phyloP scores from a whole-genome alignment of 2,329 filamentous ascomycete genomes.

The Colletotrichum orbiculare region DNA sequence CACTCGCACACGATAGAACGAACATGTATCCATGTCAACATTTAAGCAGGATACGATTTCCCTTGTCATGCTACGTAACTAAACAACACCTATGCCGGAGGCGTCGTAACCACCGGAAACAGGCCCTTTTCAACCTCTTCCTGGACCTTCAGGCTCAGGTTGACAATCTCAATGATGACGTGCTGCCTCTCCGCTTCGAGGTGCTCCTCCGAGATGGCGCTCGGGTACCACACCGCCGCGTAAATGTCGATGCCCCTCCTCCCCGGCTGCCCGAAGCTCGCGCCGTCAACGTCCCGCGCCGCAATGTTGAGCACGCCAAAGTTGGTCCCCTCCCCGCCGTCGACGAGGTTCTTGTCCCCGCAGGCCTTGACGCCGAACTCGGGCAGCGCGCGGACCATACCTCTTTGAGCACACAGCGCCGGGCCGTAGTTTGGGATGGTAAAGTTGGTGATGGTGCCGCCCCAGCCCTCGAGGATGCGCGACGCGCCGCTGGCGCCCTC shows the following conservation, averaged over 20 bases:
- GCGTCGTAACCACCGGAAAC: slow-evolving; percentile 6
- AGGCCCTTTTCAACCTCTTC: slow-evolving; percentile 34
- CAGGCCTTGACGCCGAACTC: slow-evolving; percentile 43
- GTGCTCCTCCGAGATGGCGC: slow-evolving; percentile 38
- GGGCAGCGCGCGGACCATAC: slow-evolving; percentile 43
- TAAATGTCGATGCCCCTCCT: slow-evolving; percentile 37
- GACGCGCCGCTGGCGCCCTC: slow-evolving; percentile 34
- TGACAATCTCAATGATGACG: slow-evolving; percentile 41
- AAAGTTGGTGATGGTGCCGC: slow-evolving; percentile 49
- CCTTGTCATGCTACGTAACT: background rate
- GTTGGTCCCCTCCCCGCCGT: slow-evolving; percentile 31
- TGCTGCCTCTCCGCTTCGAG: slow-evolving; percentile 41
- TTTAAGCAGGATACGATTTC: background rate
- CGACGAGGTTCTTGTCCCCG: slow-evolving; percentile 39
- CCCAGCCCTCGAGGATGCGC: slow-evolving; percentile 44
- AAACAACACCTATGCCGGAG: background rate
- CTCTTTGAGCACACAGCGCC: slow-evolving; percentile 43
- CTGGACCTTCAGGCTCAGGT: slow-evolving; percentile 36
- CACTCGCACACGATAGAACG: too few relatives aligned
- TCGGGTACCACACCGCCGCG: slow-evolving; percentile 40
- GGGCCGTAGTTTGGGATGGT: slow-evolving; percentile 47
- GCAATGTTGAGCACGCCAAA: slow-evolving; percentile 41
- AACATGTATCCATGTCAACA: background rate
- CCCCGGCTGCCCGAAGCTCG: slow-evolving; percentile 15
- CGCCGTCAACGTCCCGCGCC: slow-evolving; percentile 35